phyloP scores from a whole-genome alignment of 2,329 filamentous ascomycete species.

The Phyllosticta citriasiana region DNA sequence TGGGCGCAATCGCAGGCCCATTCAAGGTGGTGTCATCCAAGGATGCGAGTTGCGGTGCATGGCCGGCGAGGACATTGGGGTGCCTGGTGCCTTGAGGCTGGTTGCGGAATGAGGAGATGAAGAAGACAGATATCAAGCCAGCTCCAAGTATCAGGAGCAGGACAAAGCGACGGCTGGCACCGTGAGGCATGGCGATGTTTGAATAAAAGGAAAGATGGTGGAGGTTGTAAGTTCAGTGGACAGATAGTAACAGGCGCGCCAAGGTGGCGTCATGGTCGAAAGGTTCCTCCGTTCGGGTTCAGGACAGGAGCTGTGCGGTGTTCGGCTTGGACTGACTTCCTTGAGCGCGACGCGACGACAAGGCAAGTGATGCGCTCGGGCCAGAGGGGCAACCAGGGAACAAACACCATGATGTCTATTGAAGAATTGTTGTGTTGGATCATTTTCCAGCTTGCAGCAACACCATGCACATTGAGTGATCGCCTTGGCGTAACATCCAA shows the following conservation, averaged over 20 bases:
- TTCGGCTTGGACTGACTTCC: not conserved
- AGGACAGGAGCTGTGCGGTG: not conserved
- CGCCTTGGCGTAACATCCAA: not conserved
- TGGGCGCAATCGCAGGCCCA: conserved; percentile 66
- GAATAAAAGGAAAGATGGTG: not conserved
- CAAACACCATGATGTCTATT: not conserved
- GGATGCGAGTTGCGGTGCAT: conserved; percentile 6
- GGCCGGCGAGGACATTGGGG: conserved; percentile 12
- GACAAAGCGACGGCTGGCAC: conserved; percentile 26
- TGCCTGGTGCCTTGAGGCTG: conserved; percentile 17
- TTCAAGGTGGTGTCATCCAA: conserved; percentile 33
- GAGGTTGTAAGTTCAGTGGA: not conserved
- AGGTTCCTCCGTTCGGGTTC: not conserved
- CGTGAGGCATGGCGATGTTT: conserved; percentile 19
- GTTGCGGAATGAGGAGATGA: conserved; percentile 48
- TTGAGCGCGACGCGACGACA: not conserved
- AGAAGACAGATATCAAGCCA: conserved; percentile 47
- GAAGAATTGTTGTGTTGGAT: not conserved
- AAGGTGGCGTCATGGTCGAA: conserved; percentile 7
- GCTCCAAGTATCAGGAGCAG: conserved; percentile 44
- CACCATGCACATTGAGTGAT: not conserved
- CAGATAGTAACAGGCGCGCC: not conserved
- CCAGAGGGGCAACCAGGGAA: not conserved
- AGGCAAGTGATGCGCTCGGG: not conserved
- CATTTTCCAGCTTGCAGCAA: not conserved